Percentiles rank a stretch among this genome's conserved stretches.
Evolutionary conservation across 768 basidiomycete genomes (phyloP).

Genomic region (Astraeus odoratus): DNA sequence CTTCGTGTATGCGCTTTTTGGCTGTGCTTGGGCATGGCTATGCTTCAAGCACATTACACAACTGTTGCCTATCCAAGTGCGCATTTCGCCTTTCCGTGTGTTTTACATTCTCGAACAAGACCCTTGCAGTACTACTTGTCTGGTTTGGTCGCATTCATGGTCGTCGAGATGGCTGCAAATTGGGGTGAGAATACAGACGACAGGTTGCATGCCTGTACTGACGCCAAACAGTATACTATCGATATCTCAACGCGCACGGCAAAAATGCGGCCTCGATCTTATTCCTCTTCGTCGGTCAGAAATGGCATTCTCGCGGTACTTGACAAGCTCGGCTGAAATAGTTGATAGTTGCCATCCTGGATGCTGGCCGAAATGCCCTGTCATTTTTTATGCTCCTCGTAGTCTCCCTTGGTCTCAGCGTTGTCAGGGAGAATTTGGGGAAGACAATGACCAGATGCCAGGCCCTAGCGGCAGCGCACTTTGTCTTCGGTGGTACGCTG

Average conservation of each 20-base stretch:
- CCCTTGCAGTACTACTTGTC: constrained; percentile 78
- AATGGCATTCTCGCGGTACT: background rate
- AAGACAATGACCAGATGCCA: constrained; percentile 79
- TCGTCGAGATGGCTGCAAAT: constrained; percentile 92
- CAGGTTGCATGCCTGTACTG: constrained; percentile 6
- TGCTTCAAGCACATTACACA: constrained; percentile 79
- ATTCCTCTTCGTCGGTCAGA: constrained; percentile 91
- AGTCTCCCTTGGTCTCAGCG: constrained; percentile 86
- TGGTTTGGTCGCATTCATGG: constrained; percentile 74
- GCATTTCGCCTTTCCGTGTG: constrained; percentile 8
- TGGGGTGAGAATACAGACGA: constrained; percentile 50
- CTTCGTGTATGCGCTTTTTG: constrained; percentile 66
- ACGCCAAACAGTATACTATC: constrained; percentile 66
- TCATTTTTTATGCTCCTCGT: constrained; percentile 94
- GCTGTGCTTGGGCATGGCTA: constrained; percentile 70
- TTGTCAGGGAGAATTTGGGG: constrained; percentile 85
- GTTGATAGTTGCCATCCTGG: constrained; percentile 79
- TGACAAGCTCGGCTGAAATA: constrained; percentile 1
- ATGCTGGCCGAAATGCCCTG: constrained; percentile 89
- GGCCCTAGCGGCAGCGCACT: constrained; percentile 76
- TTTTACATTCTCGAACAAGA: constrained; percentile 1
- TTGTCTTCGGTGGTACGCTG: constrained; percentile 83
- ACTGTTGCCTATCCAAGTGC: constrained; percentile 81
- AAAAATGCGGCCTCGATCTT: constrained; percentile 66
- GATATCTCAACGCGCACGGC: constrained; percentile 87